These are phyloP conservation scores for Acacia crassicarpa DNA, from an alignment of 306 rosid genomes.

Conservation along the genomic window DNA sequence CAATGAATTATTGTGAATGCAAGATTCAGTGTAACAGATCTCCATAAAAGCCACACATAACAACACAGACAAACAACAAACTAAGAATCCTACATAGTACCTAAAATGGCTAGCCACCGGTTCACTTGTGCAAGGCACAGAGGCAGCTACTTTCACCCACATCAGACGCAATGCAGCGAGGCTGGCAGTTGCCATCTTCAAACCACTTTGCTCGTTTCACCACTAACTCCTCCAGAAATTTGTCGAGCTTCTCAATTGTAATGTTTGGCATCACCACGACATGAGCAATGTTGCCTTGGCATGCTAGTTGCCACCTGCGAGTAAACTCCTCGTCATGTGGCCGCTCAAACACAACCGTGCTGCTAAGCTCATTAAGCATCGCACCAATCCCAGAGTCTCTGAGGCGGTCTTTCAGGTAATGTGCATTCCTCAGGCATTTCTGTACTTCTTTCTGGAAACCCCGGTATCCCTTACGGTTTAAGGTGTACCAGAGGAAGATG, in stretches of 20 bases:
- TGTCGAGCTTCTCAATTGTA: slow-evolving; percentile 52
- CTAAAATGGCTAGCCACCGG: slow-evolving; percentile 17
- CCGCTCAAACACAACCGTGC: slow-evolving; percentile 61
- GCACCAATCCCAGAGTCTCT: slow-evolving; percentile 49
- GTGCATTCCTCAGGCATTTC: slow-evolving; percentile 54
- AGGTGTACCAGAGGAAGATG: slow-evolving; percentile 62
- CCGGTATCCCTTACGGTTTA: slow-evolving; percentile 55
- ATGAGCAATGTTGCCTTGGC: slow-evolving; percentile 59
- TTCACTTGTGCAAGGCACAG: slow-evolving; percentile 44
- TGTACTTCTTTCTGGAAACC: slow-evolving; percentile 65
- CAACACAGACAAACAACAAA: slow-evolving; percentile 13
- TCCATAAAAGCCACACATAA: neutral
- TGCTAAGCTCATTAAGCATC: slow-evolving; percentile 60
- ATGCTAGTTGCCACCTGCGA: slow-evolving; percentile 59
- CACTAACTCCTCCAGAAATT: slow-evolving; percentile 44
- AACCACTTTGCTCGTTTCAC: slow-evolving; percentile 48
- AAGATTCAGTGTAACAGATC: slow-evolving; percentile 22
- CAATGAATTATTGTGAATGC: neutral
- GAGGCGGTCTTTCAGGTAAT: slow-evolving; percentile 53
- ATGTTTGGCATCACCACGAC: slow-evolving; percentile 62
- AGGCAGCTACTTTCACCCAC: slow-evolving; percentile 47
- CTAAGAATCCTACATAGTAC: neutral
- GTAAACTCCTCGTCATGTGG: slow-evolving; percentile 56
- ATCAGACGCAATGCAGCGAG: slow-evolving; percentile 48
- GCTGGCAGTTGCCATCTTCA: slow-evolving; percentile 39